phyloP scores from a whole-genome alignment of 371 early-diverging fungal species.

The Chytridium lagenaria region DNA sequence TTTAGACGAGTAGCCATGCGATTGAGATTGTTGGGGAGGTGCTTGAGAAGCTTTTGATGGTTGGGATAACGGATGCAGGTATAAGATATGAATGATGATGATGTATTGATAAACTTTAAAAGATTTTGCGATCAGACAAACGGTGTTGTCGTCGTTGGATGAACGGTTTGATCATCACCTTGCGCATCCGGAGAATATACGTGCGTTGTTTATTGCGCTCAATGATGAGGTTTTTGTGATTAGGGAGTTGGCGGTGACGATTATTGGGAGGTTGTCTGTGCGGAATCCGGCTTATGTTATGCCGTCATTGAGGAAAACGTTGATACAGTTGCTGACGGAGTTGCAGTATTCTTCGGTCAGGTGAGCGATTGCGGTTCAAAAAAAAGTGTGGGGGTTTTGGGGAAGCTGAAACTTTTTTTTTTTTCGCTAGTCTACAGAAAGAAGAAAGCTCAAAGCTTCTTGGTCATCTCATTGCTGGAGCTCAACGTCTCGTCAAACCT shows the following conservation, averaged over 20 bases:
- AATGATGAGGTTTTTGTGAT: constrained; percentile 95
- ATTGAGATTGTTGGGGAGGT: constrained; percentile 89
- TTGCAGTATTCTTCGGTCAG: constrained; percentile 86
- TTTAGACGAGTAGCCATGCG: constrained; percentile 80
- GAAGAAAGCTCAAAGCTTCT: constrained; percentile 88
- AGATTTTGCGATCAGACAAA: constrained; percentile 80
- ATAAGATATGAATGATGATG: constrained; percentile 22
- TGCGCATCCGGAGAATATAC: constrained; percentile 89
- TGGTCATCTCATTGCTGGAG: constrained; percentile 73
- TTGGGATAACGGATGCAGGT: constrained; percentile 85
- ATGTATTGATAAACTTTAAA: background rate
- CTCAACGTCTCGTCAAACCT: constrained; percentile 84
- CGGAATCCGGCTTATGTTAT: constrained; percentile 94
- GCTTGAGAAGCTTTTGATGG: constrained; percentile 83
- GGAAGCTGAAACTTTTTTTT: too few relatives aligned
- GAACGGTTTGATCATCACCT: constrained; percentile 88
- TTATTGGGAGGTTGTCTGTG: constrained; percentile 85
- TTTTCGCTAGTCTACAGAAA: constrained; percentile 70
- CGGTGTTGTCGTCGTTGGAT: constrained; percentile 80
- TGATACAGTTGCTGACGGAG: constrained; percentile 91
- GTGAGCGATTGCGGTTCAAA: constrained; percentile 32
- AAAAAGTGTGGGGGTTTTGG: too few relatives aligned
- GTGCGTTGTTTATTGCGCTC: constrained; percentile 85
- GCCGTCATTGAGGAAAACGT: constrained; percentile 83
- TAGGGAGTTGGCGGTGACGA: constrained; percentile 80